Percentiles rank a stretch among this genome's conserved stretches.
phyloP scores from a whole-genome alignment of 2,329 filamentous ascomycete genomes.

The Calonectria pseudoreteaudii region DNA sequence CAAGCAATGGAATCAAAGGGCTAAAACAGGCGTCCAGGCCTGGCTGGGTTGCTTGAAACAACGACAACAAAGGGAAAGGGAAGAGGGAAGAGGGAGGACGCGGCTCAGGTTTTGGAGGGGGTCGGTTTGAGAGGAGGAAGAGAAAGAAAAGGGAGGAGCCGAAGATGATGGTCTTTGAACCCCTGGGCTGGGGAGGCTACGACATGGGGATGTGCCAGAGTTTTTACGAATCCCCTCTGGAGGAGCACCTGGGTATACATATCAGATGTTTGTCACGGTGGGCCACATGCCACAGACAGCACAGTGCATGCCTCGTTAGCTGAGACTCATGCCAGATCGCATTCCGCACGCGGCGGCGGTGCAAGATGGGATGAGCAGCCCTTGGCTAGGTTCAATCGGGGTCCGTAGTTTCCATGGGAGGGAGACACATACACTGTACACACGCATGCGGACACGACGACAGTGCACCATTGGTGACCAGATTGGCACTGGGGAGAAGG shows the following conservation, averaged over 20 bases:
- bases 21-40: conserved; percentile 9
- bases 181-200: neutral
- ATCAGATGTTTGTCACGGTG: neutral
- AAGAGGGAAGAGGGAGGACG: neutral
- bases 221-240: conserved; percentile 3
- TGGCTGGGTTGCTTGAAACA: neutral
- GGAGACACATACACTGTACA: neutral
- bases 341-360: conserved; percentile 2
- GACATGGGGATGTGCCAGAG: conserved; percentile 5
- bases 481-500: neutral
- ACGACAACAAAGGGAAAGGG: neutral
- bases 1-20: neutral
- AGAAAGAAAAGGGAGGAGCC: neutral
- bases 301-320: conserved; percentile 2
- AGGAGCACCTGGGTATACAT: conserved; percentile 9
- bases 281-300: neutral
- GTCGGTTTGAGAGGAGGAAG: neutral
- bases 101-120: neutral
- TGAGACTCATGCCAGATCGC: conserved; percentile 13
- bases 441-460: neutral
- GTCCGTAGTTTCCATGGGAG: neutral
- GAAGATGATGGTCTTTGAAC: conserved; percentile 2
- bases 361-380: neutral
- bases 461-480: neutral
- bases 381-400: neutral